Base-by-base conservation (phyloP, 768 basidiomycete species). In the Suillus cothurnatus region DNA sequence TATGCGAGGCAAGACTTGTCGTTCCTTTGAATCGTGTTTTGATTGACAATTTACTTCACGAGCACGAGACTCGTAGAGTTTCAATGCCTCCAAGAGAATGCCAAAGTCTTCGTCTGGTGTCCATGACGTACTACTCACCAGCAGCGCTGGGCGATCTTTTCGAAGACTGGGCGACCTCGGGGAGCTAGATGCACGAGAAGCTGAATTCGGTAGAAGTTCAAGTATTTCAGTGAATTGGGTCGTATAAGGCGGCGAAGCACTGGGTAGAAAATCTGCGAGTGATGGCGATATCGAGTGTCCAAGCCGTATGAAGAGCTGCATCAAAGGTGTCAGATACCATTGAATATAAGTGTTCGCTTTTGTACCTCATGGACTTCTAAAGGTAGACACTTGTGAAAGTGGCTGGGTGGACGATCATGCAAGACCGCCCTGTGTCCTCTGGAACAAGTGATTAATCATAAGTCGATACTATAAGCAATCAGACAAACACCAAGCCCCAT, bases 61-160 rank as follows among this genome's bases (percentile, higher is more conserved):
- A 21, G 88, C 90, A 28, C 81, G 85, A 17, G 73, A 64, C 69
- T 99, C 90, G 73, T 97, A 99, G 19, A 78, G 49, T 17, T 78
- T 74, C 45, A 99, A 80, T 3, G 95, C 94, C 23, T 86, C 82
- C 26, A 98, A 76, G 21, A 99, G 86, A 61, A 97, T 85, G 11
- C 84, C 79, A 69, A 99, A 98, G 74, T 99, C 95, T 75, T 99
- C 97, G 71, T 99, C 97, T 7, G 94, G 87, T 1, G 97, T 99
- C 97, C 97, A 99, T 19, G 93, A 95, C 1, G 97, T 99, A 69
- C 94, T 93, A 28, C 93, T 94, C 32, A 99, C 88, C 21, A 98
- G 69, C 2, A 99, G 79, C 1, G 94, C 95, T 5, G 95, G 94
- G 64, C 96, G 82, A 67, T 94, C 92, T 2, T 78, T 70, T 39